A percentile compares a stretch with the other conserved stretches of the same genome.
phyloP scores from a whole-genome alignment of 208 protist genomes.

The Leishmania martiniquensis region DNA sequence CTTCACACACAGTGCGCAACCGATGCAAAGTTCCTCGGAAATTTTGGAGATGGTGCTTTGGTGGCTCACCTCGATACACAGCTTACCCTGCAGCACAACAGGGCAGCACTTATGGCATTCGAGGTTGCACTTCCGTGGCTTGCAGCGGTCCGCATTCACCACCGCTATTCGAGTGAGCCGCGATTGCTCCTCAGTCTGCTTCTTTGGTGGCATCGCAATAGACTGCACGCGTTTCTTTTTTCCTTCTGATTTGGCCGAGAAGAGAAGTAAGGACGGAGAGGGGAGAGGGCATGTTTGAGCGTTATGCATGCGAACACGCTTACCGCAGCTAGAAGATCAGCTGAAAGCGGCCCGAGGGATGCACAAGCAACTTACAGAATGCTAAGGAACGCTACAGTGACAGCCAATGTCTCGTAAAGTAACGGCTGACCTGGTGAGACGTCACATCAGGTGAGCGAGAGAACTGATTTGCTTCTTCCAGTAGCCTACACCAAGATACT shows the following conservation, averaged over 20 bases:
- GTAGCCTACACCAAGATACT: not conserved
- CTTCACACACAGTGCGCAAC: constrained; percentile 99
- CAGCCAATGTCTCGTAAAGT: not conserved
- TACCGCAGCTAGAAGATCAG: not conserved
- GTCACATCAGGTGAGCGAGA: not conserved
- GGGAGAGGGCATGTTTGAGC: not conserved
- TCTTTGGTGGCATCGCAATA: constrained; percentile 68
- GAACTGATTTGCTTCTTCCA: not conserved
- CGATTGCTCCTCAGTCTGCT: constrained; percentile 86
- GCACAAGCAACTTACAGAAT: not conserved
- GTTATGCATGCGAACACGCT: not conserved
- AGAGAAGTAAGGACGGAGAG: not conserved
- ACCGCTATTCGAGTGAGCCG: constrained; percentile 99
- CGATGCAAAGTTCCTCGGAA: constrained; percentile 99
- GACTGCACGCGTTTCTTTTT: not conserved
- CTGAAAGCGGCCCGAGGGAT: not conserved
- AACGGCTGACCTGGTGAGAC: not conserved
- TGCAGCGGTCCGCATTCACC: constrained; percentile 98
- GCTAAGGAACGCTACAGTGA: not conserved
- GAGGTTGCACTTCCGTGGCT: constrained; percentile 98
- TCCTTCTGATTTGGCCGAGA: not conserved
- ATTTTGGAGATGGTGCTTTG: constrained; percentile 96
- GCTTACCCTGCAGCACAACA: constrained; percentile 98
- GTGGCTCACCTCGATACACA: constrained; percentile 99
- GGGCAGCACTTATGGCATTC: constrained; percentile 99